Evolutionary conservation across 2,329 filamentous ascomycete genomes (phyloP).

Genomic region (Arthrobotrys musiformis): DNA sequence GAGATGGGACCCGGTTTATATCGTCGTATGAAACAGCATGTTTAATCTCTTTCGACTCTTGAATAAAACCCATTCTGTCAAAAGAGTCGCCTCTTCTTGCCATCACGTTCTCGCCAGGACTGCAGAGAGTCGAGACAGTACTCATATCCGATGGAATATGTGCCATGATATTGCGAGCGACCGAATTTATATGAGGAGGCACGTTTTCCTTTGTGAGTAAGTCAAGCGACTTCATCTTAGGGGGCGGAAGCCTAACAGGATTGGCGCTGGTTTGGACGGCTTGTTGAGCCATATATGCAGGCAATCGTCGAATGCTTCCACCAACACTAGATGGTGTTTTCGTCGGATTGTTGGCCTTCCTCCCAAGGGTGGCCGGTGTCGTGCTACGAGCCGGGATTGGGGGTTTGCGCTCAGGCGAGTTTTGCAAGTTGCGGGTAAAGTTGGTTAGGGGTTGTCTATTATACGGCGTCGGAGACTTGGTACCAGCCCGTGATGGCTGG

Average conservation of each 20-base stretch:
- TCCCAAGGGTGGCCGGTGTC: constrained; percentile 42
- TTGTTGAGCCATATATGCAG: constrained; percentile 54
- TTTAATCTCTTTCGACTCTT: constrained; percentile 10
- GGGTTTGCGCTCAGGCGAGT: constrained; percentile 43
- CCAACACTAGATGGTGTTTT: constrained; percentile 51
- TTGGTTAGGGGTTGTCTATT: constrained; percentile 40
- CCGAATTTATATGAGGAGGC: constrained; percentile 26
- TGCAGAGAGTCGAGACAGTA: constrained; percentile 23
- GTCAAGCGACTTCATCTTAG: constrained; percentile 50
- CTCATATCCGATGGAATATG: constrained; percentile 40
- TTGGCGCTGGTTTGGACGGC: constrained; percentile 25
- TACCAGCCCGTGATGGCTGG: constrained; percentile 27
- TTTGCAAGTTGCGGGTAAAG: constrained; percentile 40
- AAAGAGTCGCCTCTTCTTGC: constrained; percentile 16
- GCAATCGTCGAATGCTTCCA: constrained; percentile 47
- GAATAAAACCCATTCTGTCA: constrained; percentile 18
- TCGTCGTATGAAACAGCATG: constrained; percentile 42
- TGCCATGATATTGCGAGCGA: constrained; percentile 41
- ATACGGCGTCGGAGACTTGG: constrained; percentile 53
- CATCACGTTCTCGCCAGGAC: constrained; percentile 43
- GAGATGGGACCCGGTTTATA: constrained; percentile 44
- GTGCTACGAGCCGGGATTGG: constrained; percentile 39
- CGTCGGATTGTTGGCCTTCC: constrained; percentile 31
- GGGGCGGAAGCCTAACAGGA: constrained; percentile 28
- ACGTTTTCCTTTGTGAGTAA: constrained; percentile 34